A percentile compares a stretch with the other conserved stretches of the same genome.
Evolutionary conservation across 345 rosid genomes (phyloP).

Genomic region (Xanthoceras sorbifolium): DNA sequence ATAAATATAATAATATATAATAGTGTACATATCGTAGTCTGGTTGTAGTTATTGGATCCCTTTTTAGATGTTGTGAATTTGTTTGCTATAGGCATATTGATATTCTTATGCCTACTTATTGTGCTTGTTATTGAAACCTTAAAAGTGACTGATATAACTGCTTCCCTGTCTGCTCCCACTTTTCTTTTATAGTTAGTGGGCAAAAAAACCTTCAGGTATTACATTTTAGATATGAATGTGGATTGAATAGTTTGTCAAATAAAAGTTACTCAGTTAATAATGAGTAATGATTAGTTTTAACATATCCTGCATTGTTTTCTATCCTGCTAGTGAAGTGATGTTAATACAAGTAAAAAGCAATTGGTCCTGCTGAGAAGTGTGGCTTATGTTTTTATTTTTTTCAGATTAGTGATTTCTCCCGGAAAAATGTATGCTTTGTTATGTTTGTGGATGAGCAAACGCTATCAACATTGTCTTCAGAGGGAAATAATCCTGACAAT

Average conservation of each 20-base stretch:
- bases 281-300: constrained; percentile 5
- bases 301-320: not conserved
- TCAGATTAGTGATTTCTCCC: constrained; percentile 88
- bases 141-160: not conserved
- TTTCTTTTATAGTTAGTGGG: not conserved
- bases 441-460: constrained; percentile 95
- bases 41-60: not conserved
- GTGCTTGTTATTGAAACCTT: not conserved
- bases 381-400: constrained; percentile 23
- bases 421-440: constrained; percentile 77
- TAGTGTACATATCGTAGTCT: not conserved
- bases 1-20: too few relatives aligned
- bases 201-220: constrained; percentile 7
- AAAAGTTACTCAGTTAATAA: not conserved
- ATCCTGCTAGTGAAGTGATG: constrained; percentile 12
- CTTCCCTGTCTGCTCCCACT: not conserved
- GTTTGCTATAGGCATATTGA: not conserved
- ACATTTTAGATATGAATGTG: not conserved
- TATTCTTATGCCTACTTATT: not conserved
- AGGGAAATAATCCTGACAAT: constrained; percentile 75
- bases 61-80: not conserved
- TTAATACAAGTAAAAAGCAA: not conserved
- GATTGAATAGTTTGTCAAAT: not conserved
- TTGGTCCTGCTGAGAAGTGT: not conserved
- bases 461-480: constrained; percentile 60